Evolutionary conservation across 2,329 filamentous ascomycete species (phyloP).

Genomic region (Cordyceps tenuipes): DNA sequence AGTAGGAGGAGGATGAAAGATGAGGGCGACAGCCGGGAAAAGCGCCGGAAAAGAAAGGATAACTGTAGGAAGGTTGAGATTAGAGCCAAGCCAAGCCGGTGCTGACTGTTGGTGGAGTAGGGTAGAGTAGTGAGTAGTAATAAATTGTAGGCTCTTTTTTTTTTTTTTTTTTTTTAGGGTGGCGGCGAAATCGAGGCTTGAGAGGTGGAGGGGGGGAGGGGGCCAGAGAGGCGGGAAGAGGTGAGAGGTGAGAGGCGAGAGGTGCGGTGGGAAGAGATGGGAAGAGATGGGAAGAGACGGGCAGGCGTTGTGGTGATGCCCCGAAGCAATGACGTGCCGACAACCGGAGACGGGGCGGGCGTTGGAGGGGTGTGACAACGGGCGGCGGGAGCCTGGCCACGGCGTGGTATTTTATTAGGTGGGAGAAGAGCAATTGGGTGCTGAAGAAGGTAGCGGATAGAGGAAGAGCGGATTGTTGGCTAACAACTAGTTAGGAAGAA

Average conservation of each 20-base stretch:
- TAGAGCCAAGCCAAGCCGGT: not conserved
- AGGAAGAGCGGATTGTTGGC: not conserved
- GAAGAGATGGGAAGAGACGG: not conserved
- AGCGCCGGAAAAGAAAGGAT: not conserved
- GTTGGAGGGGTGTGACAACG: not conserved
- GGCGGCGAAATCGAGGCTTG: slow-evolving; percentile 3
- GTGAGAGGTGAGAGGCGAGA: no score
- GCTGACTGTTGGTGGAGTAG: not conserved
- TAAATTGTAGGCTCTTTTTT: not conserved
- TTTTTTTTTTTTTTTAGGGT: not conserved
- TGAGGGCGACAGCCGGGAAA: not conserved
- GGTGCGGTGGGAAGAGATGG: no score
- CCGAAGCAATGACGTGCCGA: slow-evolving; percentile 5
- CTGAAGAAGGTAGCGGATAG: not conserved
- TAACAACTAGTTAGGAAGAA: no score
- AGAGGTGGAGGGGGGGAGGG: not conserved
- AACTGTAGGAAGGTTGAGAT: not conserved
- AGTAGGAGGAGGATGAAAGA: not conserved
- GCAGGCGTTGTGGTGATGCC: not conserved
- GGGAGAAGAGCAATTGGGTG: not conserved
- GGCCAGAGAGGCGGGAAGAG: no score
- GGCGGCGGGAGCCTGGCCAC: no score
- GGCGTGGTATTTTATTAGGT: not conserved
- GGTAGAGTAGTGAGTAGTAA: not conserved
- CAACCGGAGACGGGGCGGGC: not conserved